Evolutionary conservation across 768 basidiomycete species (phyloP).

Genomic region (Kwoniella bestiolae): DNA sequence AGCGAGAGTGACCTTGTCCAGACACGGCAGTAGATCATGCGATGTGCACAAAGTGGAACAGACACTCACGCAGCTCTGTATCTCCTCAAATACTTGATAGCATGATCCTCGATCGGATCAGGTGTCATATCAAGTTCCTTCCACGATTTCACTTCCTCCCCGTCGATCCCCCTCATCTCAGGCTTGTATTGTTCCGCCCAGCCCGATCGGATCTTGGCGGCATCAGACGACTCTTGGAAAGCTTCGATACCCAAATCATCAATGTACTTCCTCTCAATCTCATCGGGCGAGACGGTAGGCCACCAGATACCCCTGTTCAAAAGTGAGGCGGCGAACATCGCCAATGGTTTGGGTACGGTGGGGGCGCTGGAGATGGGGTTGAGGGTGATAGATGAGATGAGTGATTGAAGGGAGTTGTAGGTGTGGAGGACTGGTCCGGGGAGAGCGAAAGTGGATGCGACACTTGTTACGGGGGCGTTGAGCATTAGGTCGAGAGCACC

Average conservation of each 20-base stretch:
- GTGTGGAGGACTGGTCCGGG: slow-evolving; percentile 88
- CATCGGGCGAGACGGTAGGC: slow-evolving; percentile 88
- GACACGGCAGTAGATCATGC: no score
- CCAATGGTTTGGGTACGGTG: slow-evolving; percentile 74
- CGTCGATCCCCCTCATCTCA: slow-evolving; percentile 56
- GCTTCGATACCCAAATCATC: slow-evolving; percentile 67
- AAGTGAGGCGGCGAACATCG: slow-evolving; percentile 67
- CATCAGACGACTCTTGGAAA: slow-evolving; percentile 13
- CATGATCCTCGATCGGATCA: slow-evolving; percentile 81
- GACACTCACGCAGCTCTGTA: slow-evolving; percentile 82
- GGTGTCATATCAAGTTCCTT: slow-evolving; percentile 78
- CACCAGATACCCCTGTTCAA: slow-evolving; percentile 79
- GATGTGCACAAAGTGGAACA: background rate
- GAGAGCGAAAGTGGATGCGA: slow-evolving; percentile 70
- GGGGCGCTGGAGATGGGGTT: slow-evolving; percentile 73
- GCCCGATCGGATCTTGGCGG: slow-evolving; percentile 33
- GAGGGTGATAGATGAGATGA: slow-evolving; percentile 80
- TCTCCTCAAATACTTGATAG: slow-evolving; percentile 85
- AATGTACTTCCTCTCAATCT: slow-evolving; percentile 83
- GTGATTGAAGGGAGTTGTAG: slow-evolving; percentile 63
- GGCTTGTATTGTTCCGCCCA: slow-evolving; percentile 34
- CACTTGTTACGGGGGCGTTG: slow-evolving; percentile 63
- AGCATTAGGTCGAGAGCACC: slow-evolving; percentile 82
- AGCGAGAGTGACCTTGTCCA: no score
- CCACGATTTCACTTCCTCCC: slow-evolving; percentile 71